phyloP scores from a whole-genome alignment of 129 eudicot species.

The Heracleum sosnowskyi region DNA sequence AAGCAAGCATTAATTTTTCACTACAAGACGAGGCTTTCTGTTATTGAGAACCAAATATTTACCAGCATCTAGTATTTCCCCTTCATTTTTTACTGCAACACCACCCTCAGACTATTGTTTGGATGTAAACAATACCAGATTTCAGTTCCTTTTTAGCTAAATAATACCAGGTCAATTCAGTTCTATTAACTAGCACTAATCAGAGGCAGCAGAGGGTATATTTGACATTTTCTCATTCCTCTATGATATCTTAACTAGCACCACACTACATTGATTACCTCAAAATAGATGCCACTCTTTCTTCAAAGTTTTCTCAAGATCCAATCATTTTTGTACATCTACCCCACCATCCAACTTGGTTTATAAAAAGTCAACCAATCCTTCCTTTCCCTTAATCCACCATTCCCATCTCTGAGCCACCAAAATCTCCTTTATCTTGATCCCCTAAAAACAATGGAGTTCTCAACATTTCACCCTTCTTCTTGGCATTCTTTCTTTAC shows the following conservation, averaged over 20 bases:
- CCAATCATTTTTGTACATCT: slow-evolving; percentile 29
- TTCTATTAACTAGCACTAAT: neutral
- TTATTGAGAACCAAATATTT: neutral
- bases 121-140: neutral
- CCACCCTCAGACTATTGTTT: neutral
- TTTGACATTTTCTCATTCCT: slow-evolving; percentile 11
- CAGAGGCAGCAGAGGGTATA: slow-evolving; percentile 16
- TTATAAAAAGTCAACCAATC: slow-evolving; percentile 24
- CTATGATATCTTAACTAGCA: slow-evolving; percentile 19
- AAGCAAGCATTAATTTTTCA: neutral
- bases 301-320: slow-evolving; percentile 1
- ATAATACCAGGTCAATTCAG: neutral
- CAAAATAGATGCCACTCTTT: slow-evolving; percentile 21
- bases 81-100: neutral
- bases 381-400: slow-evolving; percentile 6
- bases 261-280: slow-evolving; percentile 21
- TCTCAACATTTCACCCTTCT: slow-evolving; percentile 42
- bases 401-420: slow-evolving; percentile 19
- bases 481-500: slow-evolving; percentile 49
- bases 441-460: slow-evolving; percentile 44
- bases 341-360: slow-evolving; percentile 24
- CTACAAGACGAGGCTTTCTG: neutral
- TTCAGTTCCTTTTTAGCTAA: neutral
- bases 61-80: neutral
- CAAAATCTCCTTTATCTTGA: slow-evolving; percentile 9